phyloP scores from a whole-genome alignment of 371 early-diverging fungal genomes.

The Fennellomyces sp. region DNA sequence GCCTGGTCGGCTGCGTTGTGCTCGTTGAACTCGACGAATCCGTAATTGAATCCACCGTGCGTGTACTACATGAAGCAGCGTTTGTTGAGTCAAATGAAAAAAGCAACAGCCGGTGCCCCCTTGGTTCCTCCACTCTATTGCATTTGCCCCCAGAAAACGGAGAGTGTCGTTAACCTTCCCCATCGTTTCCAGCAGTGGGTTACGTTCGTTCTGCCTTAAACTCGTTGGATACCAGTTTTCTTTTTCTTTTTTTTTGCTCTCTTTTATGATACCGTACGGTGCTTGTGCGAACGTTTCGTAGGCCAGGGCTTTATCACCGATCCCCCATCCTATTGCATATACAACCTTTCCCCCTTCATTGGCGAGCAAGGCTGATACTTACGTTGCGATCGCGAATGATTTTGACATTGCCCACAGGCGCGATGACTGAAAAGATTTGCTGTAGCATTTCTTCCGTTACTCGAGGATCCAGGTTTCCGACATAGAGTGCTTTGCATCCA shows the following conservation, averaged over 20 bases:
- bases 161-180: too few relatives aligned
- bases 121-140: too few relatives aligned
- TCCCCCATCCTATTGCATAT: neutral
- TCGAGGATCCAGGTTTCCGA: slow-evolving; percentile 82
- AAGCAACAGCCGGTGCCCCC: neutral
- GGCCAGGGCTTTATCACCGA: too few relatives aligned
- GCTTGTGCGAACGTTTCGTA: too few relatives aligned
- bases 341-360: neutral
- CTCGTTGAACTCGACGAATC: slow-evolving; percentile 88
- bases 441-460: slow-evolving; percentile 71
- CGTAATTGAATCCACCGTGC: slow-evolving; percentile 73
- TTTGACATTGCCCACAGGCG: slow-evolving; percentile 72
- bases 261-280: too few relatives aligned
- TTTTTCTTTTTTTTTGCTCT: too few relatives aligned
- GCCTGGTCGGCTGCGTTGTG: slow-evolving; percentile 77
- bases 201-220: too few relatives aligned
- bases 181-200: too few relatives aligned
- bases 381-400: slow-evolving; percentile 81
- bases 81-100: neutral
- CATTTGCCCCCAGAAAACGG: too few relatives aligned
- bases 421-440: slow-evolving; percentile 69
- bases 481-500: slow-evolving; percentile 72
- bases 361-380: too few relatives aligned
- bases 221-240: too few relatives aligned
- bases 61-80: too few relatives aligned